These are phyloP conservation scores for Blastomyces parvus DNA, from an alignment of 2,329 filamentous ascomycete genomes.

Conservation along the genomic window DNA sequence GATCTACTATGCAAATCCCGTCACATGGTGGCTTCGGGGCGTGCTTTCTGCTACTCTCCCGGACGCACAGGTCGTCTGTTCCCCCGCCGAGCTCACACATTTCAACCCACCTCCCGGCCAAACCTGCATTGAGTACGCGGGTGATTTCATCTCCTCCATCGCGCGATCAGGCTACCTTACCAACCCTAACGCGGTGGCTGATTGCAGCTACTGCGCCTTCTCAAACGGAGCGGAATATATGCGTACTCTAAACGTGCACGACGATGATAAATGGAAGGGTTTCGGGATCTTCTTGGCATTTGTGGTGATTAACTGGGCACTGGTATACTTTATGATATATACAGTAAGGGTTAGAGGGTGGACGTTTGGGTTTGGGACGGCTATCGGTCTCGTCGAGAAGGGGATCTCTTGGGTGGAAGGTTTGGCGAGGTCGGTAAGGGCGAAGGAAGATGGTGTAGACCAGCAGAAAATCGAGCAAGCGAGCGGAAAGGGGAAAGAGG, in stretches of 20 bases:
- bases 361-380: conserved; percentile 37
- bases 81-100: conserved; percentile 48
- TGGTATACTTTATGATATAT: conserved; percentile 14
- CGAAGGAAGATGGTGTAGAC: conserved; percentile 13
- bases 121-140: conserved; percentile 58
- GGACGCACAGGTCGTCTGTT: conserved; percentile 43
- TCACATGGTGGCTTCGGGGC: conserved; percentile 63
- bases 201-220: conserved; percentile 34
- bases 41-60: conserved; percentile 56
- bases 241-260: conserved; percentile 8
- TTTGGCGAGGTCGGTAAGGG: conserved; percentile 6
- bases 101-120: conserved; percentile 57
- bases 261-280: conserved; percentile 11
- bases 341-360: conserved; percentile 9
- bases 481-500: background rate
- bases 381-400: conserved; percentile 45
- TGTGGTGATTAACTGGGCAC: conserved; percentile 9
- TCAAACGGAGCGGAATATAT: conserved; percentile 8
- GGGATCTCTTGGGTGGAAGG: conserved; percentile 26
- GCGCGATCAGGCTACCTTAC: conserved; percentile 47
- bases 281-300: conserved; percentile 12
- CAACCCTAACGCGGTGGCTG: conserved; percentile 49
- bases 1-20: conserved; percentile 57
- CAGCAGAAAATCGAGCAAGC: background rate
- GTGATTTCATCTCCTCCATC: conserved; percentile 43